Evolutionary conservation across 1,139 yeast genomes (phyloP).

Genomic region (Scheffersomyces parashehatae): DNA sequence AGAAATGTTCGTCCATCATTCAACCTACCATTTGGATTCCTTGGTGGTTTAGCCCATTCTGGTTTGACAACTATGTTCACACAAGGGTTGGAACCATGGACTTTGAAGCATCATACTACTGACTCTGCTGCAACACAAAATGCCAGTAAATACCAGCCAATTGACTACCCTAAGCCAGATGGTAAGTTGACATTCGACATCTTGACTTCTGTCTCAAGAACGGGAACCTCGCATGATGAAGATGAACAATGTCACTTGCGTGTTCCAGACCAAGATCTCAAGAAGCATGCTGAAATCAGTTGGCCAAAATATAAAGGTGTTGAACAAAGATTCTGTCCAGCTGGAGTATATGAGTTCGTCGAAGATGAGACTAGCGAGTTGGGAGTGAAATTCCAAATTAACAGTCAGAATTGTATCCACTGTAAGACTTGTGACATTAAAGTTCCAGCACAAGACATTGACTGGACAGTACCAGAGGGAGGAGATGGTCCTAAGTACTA

Average conservation of each 20-base stretch:
- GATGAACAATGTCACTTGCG: conserved; percentile 88
- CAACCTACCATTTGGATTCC: conserved; percentile 64
- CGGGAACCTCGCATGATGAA: conserved; percentile 95
- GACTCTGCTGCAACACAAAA: conserved; percentile 72
- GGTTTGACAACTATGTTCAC: conserved; percentile 82
- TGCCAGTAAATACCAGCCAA: conserved; percentile 66
- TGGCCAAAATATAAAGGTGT: conserved; percentile 82
- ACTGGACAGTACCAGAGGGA: conserved; percentile 97
- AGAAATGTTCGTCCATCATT: conserved; percentile 93
- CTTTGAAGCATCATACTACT: conserved; percentile 66
- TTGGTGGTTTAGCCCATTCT: conserved; percentile 81
- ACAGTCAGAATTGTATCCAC: conserved; percentile 95
- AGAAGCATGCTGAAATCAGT: conserved; percentile 63
- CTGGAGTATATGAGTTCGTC: conserved; percentile 94
- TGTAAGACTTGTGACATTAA: conserved; percentile 98
- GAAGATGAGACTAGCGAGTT: conserved; percentile 58
- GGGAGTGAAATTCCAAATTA: conserved; percentile 87
- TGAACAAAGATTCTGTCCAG: conserved; percentile 93
- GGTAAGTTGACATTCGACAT: conserved; percentile 87
- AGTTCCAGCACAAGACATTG: conserved; percentile 90
- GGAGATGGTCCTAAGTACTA: conserved; percentile 97
- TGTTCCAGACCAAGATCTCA: conserved; percentile 70
- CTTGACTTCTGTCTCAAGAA: conserved; percentile 87
- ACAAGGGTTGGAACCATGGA: conserved; percentile 84
- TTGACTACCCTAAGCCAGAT: conserved; percentile 93